Base-by-base conservation (phyloP, 1,139 yeast species). In the Hemisphaericaspora subhashii region DNA sequence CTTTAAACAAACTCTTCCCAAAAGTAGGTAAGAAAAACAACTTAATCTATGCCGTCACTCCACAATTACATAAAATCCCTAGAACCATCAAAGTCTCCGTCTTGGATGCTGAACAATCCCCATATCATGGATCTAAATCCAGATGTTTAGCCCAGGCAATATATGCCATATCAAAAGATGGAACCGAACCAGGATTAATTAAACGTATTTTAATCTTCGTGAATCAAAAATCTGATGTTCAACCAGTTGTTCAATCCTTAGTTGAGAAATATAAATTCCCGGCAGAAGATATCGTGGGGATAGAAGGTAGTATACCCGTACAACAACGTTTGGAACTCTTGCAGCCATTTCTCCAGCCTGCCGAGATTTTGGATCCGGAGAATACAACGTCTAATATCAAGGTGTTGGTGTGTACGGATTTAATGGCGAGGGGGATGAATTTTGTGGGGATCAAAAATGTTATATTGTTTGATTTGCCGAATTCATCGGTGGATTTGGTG, bases 181-280 rank as follows among this genome's bases (percentile, higher is more conserved):
- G 88, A 37, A 79, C 92, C 2, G 97, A 90, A 56, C 72, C 72
- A 11, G 90, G 89, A 0, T 72, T 60, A 39, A 85, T 83, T 37
- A 90, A 92, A 58, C 68, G 97, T 43, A 83, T 86, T n/a, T 72
- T 92, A 36, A 83, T 92, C 0, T 92, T 92, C 64, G 95, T 88
- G 16, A 92, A 92, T 57, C 79, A 77, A 46, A 84, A 83, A 51
- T 76, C 75, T 34, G 81, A 80, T 36, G 89, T 86, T 5, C 60
- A 62, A 13, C 75, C 75, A 4, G 64, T 89, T 12, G 84, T 79
- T 1, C 72, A 72, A 6, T 69, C 74, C 31, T 67, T 89, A 40
- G 60, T 64, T 13, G 56, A 62, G 2, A 69, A 72, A 32, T 83
- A 79, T 48, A 81, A 81, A 1, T 86, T 86, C 51, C 53, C 62